A percentile compares a stretch with the other conserved stretches of the same genome.
Evolutionary conservation across 2,329 filamentous ascomycete genomes (phyloP).

Genomic region (Alternaria alternata): DNA sequence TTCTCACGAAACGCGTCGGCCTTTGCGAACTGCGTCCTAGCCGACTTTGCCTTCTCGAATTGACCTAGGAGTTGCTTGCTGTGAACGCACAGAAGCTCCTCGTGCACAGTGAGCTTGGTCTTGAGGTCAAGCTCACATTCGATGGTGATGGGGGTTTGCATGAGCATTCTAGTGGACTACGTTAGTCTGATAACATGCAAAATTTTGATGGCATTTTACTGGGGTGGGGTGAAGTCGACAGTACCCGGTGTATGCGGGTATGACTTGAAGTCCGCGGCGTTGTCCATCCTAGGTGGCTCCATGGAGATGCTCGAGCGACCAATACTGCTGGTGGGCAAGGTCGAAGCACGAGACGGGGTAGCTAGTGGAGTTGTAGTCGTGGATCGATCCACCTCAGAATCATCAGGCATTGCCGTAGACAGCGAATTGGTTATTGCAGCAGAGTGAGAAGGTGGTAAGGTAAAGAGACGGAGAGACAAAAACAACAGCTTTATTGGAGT

Average conservation of each 20-base stretch:
- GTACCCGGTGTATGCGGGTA: not conserved
- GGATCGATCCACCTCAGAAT: not conserved
- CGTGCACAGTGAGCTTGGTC: conserved; percentile 12
- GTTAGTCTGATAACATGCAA: not conserved
- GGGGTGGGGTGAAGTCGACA: not conserved
- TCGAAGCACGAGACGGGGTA: conserved; percentile 1
- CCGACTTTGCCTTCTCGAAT: conserved; percentile 12
- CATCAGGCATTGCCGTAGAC: not conserved
- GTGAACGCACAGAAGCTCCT: conserved; percentile 21
- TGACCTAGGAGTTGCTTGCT: conserved; percentile 10
- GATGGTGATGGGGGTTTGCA: conserved; percentile 23
- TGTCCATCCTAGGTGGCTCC: not conserved
- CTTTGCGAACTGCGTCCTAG: not conserved
- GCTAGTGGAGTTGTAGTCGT: not conserved
- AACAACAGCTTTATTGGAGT: not conserved
- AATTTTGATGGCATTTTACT: not conserved
- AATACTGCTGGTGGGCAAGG: not conserved
- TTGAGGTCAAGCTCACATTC: conserved; percentile 20
- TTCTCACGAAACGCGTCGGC: conserved; percentile 1
- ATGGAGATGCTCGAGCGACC: not conserved
- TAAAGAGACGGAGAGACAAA: not conserved
- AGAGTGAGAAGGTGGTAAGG: not conserved
- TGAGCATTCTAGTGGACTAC: not conserved
- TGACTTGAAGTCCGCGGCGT: not conserved
- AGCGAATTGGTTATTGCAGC: not conserved